Conservation (phyloP, 306 rosid genomes). For the Vigna angularis region DNA sequence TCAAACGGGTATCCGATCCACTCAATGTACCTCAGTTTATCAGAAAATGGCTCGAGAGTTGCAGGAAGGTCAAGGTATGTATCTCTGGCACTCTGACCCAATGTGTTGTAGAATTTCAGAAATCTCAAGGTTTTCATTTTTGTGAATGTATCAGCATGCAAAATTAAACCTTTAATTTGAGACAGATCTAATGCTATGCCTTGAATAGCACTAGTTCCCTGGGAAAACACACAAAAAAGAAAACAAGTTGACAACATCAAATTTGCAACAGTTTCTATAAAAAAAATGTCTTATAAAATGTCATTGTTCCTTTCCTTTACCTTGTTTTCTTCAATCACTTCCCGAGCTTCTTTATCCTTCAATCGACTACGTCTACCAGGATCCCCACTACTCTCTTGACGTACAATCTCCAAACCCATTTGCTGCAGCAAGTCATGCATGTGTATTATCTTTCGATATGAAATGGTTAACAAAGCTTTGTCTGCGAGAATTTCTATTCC, state of each 20-base stretch:
- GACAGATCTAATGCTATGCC: slow-evolving; percentile 42
- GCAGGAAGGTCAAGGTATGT: not conserved
- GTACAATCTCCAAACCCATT: slow-evolving; percentile 38
- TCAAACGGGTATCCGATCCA: slow-evolving; percentile 38
- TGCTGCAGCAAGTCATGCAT: slow-evolving; percentile 52
- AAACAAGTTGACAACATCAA: not conserved
- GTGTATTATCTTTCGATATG: not conserved
- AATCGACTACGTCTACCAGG: slow-evolving; percentile 30
- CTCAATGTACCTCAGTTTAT: slow-evolving; percentile 35
- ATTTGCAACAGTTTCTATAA: not conserved
- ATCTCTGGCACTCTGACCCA: not conserved
- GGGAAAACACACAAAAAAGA: not conserved
- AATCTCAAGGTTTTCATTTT: slow-evolving; percentile 40
- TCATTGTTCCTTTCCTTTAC: not conserved
- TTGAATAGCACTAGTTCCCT: slow-evolving; percentile 45
- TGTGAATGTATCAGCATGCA: slow-evolving; percentile 24
- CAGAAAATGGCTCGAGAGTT: slow-evolving; percentile 7
- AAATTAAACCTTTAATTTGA: not conserved
- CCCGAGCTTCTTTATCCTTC: not conserved
- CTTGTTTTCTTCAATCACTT: slow-evolving; percentile 32
- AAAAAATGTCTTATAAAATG: not conserved
- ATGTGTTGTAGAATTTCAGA: not conserved
- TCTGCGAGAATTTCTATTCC: slow-evolving; percentile 35
- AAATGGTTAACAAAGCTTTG: slow-evolving; percentile 42
- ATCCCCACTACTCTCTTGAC: not conserved